Evolutionary conservation across 164 flowering plant genomes (phyloP).

Genomic region (Chimonanthus salicifolius): DNA sequence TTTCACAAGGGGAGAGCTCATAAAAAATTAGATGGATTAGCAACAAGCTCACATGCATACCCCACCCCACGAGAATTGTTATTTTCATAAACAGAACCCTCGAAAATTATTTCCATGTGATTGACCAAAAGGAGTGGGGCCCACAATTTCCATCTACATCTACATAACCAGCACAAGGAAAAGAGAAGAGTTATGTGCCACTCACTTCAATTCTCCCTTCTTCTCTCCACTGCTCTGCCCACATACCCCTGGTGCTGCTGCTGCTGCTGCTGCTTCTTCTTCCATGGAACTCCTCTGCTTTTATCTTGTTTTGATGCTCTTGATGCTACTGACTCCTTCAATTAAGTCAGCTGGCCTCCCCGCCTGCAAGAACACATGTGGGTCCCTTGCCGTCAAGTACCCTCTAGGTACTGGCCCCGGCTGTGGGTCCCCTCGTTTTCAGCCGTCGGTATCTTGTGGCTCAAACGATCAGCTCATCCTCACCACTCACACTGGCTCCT

Average conservation of each 20-base stretch:
- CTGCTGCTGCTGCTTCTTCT: neutral
- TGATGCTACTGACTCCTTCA: neutral
- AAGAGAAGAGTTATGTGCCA: too few species aligned
- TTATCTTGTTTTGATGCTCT: neutral
- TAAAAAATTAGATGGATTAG: too few species aligned
- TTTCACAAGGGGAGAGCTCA: too few species aligned
- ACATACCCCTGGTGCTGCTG: too few species aligned
- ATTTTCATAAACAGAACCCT: too few species aligned
- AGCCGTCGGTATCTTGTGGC: constrained; percentile 36
- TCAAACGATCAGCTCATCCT: constrained; percentile 32
- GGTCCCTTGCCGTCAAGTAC: constrained; percentile 33
- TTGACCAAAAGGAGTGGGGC: too few species aligned
- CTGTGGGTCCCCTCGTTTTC: constrained; percentile 52
- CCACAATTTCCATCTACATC: too few species aligned
- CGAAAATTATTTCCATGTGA: too few species aligned
- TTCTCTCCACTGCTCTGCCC: neutral
- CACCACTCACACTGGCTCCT: constrained; percentile 47
- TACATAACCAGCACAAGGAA: too few species aligned
- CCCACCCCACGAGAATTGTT: too few species aligned
- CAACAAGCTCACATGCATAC: too few species aligned
- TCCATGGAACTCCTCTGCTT: neutral
- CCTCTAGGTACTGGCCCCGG: constrained; percentile 46
- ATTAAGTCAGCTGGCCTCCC: neutral
- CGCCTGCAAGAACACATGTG: constrained; percentile 31
- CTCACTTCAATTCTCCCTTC: neutral